A percentile compares a stretch with the other conserved stretches of the same genome.
Conservation (phyloP, 2,329 filamentous ascomycete genomes). For the Didymella lethalis region DNA sequence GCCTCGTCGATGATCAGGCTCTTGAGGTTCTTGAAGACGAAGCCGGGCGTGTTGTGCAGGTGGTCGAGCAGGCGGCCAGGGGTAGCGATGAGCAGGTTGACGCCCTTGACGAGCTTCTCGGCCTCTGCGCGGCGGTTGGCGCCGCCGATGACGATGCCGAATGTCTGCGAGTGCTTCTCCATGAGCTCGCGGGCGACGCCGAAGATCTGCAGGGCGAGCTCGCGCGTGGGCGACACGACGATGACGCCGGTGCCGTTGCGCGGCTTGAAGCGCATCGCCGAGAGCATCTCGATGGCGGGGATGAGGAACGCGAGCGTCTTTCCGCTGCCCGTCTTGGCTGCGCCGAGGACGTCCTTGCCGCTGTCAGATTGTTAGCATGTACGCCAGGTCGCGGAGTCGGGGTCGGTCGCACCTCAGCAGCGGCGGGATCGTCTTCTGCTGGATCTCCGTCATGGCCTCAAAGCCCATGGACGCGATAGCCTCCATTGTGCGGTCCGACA, state of each 20-base stretch:
- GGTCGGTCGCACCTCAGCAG: conserved; percentile 66
- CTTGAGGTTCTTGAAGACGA: conserved; percentile 91
- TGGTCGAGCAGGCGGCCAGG: conserved; percentile 93
- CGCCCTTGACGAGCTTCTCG: conserved; percentile 91
- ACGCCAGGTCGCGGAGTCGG: background rate
- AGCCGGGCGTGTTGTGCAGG: conserved; percentile 87
- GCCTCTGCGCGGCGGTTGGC: conserved; percentile 90
- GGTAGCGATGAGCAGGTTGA: conserved; percentile 93
- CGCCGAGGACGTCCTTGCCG: conserved; percentile 90
- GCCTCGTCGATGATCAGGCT: conserved; percentile 95
- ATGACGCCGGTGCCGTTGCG: conserved; percentile 86
- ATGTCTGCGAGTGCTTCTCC: conserved; percentile 91
- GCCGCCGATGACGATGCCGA: conserved; percentile 94
- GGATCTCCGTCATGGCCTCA: conserved; percentile 94
- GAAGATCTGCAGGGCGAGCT: conserved; percentile 95
- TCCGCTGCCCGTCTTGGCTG: conserved; percentile 94
- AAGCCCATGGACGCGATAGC: conserved; percentile 93
- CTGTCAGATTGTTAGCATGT: conserved; percentile 13
- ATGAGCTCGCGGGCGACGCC: conserved; percentile 93
- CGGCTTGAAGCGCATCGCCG: conserved; percentile 90
- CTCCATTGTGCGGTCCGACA: conserved; percentile 88
- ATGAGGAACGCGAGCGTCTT: conserved; percentile 97
- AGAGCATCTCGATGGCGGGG: conserved; percentile 91
- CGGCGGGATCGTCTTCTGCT: conserved; percentile 85
- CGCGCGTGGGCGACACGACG: conserved; percentile 90